Percentiles rank a stretch among this genome's conserved stretches.
These are phyloP conservation scores for Nannizzia gypsea DNA, from an alignment of 2,329 filamentous ascomycete genomes.

Conservation along the genomic window DNA sequence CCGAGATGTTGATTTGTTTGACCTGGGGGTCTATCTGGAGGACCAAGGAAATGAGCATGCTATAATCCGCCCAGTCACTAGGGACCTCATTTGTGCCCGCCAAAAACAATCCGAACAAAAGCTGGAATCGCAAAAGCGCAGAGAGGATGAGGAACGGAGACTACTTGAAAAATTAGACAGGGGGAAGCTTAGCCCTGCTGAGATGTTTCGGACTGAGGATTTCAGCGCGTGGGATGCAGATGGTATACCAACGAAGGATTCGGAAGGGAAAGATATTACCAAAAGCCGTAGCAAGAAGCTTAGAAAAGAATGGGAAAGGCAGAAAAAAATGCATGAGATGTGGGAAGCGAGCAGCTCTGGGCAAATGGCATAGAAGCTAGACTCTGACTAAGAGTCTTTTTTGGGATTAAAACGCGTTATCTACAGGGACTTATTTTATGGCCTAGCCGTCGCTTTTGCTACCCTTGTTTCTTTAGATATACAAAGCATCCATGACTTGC, in stretches of 20 bases:
- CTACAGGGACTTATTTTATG: too few relatives aligned
- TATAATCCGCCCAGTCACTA: slow-evolving; percentile 57
- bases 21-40: slow-evolving; percentile 77
- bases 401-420: too few relatives aligned
- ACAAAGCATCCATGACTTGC: too few relatives aligned
- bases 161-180: slow-evolving; percentile 42
- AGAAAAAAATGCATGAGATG: slow-evolving; percentile 72
- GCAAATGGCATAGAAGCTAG: too few relatives aligned
- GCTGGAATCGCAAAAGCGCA: slow-evolving; percentile 40
- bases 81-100: slow-evolving; percentile 42
- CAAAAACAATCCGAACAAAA: slow-evolving; percentile 38
- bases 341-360: slow-evolving; percentile 28
- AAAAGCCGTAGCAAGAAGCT: slow-evolving; percentile 73
- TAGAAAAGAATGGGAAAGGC: slow-evolving; percentile 77
- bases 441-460: too few relatives aligned
- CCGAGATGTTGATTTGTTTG: slow-evolving; percentile 68
- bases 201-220: slow-evolving; percentile 48
- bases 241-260: slow-evolving; percentile 65
- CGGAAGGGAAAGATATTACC: slow-evolving; percentile 64
- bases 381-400: too few relatives aligned
- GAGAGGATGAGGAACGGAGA: slow-evolving; percentile 40
- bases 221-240: slow-evolving; percentile 73
- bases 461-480: too few relatives aligned
- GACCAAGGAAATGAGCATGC: slow-evolving; percentile 60
- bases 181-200: slow-evolving; percentile 44